These are phyloP conservation scores for Mrakia blollopis DNA, from an alignment of 768 basidiomycete species.

Conservation along the genomic window DNA sequence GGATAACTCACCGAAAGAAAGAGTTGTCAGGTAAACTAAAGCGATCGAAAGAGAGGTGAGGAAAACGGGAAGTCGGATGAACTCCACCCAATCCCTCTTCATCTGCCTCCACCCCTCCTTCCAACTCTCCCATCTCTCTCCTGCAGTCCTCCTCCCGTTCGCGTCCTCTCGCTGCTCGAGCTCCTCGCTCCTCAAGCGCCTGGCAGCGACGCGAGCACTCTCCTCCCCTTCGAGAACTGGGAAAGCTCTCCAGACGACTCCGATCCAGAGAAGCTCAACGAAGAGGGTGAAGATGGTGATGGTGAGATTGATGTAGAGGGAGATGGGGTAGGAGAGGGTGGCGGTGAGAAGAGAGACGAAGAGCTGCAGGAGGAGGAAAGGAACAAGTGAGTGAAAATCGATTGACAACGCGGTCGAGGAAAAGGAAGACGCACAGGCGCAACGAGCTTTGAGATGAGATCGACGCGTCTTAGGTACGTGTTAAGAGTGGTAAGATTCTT, in stretches of 20 bases:
- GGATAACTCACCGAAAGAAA: conserved; percentile 47
- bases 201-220: conserved; percentile 28
- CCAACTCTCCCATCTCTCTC: neutral
- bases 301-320: conserved; percentile 39
- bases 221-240: conserved; percentile 43
- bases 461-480: conserved; percentile 45
- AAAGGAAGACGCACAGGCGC: conserved; percentile 42
- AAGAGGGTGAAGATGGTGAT: conserved; percentile 45
- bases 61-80: conserved; percentile 48
- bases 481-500: conserved; percentile 49
- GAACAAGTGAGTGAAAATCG: neutral
- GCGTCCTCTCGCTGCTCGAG: neutral
- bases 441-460: conserved; percentile 53
- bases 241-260: conserved; percentile 47
- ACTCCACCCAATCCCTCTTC: conserved; percentile 45
- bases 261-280: conserved; percentile 50
- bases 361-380: conserved; percentile 36
- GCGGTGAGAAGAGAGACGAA: conserved; percentile 53
- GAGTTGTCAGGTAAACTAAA: conserved; percentile 49
- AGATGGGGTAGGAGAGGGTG: conserved; percentile 40
- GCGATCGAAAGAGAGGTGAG: conserved; percentile 47
- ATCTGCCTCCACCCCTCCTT: conserved; percentile 11
- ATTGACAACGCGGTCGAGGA: neutral
- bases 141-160: neutral
- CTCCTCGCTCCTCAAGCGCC: conserved; percentile 33